Evolutionary conservation across 1,284 basidiomycete species (phyloP), one percentile per base, ranked within the genome.

Genomic region (Abortiporus biennis): DNA sequence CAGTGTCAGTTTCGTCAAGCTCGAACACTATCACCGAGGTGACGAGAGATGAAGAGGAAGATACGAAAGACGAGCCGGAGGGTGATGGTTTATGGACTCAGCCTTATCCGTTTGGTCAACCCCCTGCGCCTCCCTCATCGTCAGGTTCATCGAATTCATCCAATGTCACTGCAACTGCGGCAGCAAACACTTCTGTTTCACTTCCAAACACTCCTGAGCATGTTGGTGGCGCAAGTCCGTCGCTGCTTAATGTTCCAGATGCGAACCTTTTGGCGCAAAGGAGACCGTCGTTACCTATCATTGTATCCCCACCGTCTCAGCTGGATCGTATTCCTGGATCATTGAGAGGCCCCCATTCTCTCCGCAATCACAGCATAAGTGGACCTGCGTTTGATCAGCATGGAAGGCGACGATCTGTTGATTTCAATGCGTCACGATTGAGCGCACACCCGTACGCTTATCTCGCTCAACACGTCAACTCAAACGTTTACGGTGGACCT

Each of bases 381-480:
- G 4, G 3, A 19, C 27, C n/a, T 19, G 16, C 15, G 32, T 17
- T n/a, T 34, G 25, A 24, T 38, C 13, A 33, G 4, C 20, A 37
- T 6, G 22, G 30, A 42, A 35, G 16, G 33, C 25, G 49, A 21
- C 34, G 45, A 20, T 47, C 45, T 19, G 47, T 49, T 15, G 44
- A 49, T 40, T 46, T 34, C 44, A 76, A 71, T 52, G 66, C 79
- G 34, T 70, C 72, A 49, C 72, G 78, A n/a, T 69, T 85, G 16
- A 67, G 72, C 21, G 61, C 61, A 20, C 80, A 85, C 48, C 82
- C 83, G 0, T 85, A 76, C 48, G 80, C 80, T 17, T 65, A 65
- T 33, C 58, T 79, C 30, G 78, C 78, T 27, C 66, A 70, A 44
- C 73, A 72, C 8, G 75, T 74, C 54, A 81, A 80, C 38, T 69